A percentile compares a stretch with the other conserved stretches of the same genome.
Conservation (phyloP, 1,284 basidiomycete species). For the Moniliella sp. region DNA sequence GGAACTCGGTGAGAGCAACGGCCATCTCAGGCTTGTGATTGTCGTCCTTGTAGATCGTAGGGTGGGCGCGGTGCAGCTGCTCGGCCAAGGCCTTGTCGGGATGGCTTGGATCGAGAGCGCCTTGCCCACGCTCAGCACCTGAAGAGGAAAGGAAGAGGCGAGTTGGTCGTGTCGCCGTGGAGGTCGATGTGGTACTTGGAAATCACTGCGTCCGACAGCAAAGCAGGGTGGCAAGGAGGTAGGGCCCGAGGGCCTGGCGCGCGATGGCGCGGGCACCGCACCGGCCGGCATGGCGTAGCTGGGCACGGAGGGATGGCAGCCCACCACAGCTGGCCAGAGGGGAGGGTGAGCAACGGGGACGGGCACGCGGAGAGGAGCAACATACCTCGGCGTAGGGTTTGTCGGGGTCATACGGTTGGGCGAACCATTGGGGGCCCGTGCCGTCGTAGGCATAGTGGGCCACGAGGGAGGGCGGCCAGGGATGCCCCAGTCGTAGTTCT, state of each 20-base stretch:
- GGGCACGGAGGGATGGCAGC: slow-evolving; percentile 73
- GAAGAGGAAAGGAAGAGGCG: slow-evolving; percentile 25
- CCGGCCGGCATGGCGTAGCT: slow-evolving; percentile 42
- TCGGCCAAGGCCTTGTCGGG: slow-evolving; percentile 76
- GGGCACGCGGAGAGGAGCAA: too few relatives aligned
- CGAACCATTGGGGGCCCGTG: slow-evolving; percentile 6
- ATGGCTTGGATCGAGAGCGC: slow-evolving; percentile 92
- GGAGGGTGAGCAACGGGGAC: too few relatives aligned
- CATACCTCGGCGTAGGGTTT: slow-evolving; percentile 26
- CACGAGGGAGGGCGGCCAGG: slow-evolving; percentile 9
- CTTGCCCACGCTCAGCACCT: slow-evolving; percentile 58
- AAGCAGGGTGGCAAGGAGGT: slow-evolving; percentile 7
- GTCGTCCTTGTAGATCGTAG: slow-evolving; percentile 73
- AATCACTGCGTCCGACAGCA: slow-evolving; percentile 5
- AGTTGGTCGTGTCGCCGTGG: neutral
- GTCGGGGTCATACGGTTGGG: slow-evolving; percentile 2
- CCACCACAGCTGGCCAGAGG: slow-evolving; percentile 61
- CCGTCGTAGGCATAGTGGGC: slow-evolving; percentile 15
- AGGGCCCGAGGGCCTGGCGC: slow-evolving; percentile 5
- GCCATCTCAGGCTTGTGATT: slow-evolving; percentile 99
- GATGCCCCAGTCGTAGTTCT: slow-evolving; percentile 32
- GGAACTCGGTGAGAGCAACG: slow-evolving; percentile 72
- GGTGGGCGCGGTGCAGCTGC: slow-evolving; percentile 50
- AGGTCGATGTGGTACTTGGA: neutral
- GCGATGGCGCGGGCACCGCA: neutral